phyloP scores from a whole-genome alignment of 257 asterid species.

The Plantago ovata region DNA sequence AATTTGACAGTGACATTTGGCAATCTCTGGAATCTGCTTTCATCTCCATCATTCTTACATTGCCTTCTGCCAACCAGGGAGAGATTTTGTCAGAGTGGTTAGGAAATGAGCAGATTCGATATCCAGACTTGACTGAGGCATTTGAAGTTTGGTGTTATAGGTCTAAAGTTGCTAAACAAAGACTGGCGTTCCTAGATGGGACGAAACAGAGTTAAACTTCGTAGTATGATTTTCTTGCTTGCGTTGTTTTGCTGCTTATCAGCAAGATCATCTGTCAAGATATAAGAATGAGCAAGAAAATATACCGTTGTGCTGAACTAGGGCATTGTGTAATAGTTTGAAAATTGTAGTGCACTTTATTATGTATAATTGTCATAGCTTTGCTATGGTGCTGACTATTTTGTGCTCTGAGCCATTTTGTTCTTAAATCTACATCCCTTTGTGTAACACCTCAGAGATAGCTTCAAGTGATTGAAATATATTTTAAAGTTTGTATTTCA shows the following conservation, averaged over 20 bases:
- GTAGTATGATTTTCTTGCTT: slow-evolving; percentile 24
- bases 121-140: slow-evolving; percentile 87
- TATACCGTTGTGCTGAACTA: neutral
- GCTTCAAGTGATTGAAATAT: too few species aligned
- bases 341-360: too few species aligned
- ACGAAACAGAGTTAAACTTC: slow-evolving; percentile 24
- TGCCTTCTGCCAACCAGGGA: slow-evolving; percentile 77
- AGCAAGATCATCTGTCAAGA: neutral
- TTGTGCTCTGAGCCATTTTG: too few species aligned
- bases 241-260: slow-evolving; percentile 12
- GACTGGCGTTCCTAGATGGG: slow-evolving; percentile 46
- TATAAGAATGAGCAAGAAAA: neutral
- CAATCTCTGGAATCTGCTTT: slow-evolving; percentile 71
- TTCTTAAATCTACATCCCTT: too few species aligned
- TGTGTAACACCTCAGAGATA: too few species aligned
- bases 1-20: slow-evolving; percentile 67
- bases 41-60: slow-evolving; percentile 59
- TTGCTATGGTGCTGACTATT: too few species aligned
- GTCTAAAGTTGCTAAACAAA: slow-evolving; percentile 73
- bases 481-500: too few species aligned
- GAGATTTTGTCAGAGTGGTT: slow-evolving; percentile 75
- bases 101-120: slow-evolving; percentile 42
- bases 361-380: too few species aligned
- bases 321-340: neutral
- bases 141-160: slow-evolving; percentile 91